A percentile compares a stretch with the other conserved stretches of the same genome.
These are phyloP conservation scores for Takakia lepidozioides DNA, from an alignment of 225 moss, liverwort and hornwort genomes.

Conservation along the genomic window DNA sequence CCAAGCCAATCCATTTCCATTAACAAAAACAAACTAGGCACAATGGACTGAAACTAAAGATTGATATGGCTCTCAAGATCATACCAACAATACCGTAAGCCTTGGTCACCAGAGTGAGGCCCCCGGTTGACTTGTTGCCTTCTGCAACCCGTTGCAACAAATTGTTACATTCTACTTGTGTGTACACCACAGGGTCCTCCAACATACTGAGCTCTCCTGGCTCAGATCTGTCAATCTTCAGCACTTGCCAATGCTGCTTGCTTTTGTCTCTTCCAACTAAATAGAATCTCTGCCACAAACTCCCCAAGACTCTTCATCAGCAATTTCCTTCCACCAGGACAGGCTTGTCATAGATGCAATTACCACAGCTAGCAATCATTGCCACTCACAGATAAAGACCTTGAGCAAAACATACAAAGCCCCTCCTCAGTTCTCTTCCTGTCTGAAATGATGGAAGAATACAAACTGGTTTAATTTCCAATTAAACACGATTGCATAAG, in stretches of 20 bases:
- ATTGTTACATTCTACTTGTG: slow-evolving; percentile 51
- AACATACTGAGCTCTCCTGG: slow-evolving; percentile 58
- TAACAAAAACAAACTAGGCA: no score
- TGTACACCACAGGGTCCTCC: slow-evolving; percentile 81
- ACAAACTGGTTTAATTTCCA: not conserved
- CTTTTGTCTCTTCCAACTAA: slow-evolving; percentile 81
- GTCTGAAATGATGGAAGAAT: not conserved
- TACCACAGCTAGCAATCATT: not conserved
- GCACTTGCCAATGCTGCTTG: slow-evolving; percentile 78
- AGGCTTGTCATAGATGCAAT: no score
- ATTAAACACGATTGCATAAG: no score
- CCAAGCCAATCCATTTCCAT: no score
- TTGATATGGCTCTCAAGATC: no score
- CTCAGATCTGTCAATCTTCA: slow-evolving; percentile 86
- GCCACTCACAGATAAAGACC: not conserved
- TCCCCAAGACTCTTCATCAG: no score
- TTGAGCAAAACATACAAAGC: not conserved
- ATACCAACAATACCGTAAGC: slow-evolving; percentile 92
- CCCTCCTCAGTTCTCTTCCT: not conserved
- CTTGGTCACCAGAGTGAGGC: slow-evolving; percentile 62
- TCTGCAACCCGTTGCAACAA: slow-evolving; percentile 56
- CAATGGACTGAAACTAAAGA: no score
- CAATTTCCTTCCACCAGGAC: no score
- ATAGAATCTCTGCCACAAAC: slow-evolving; percentile 58
- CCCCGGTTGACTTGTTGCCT: slow-evolving; percentile 81